These are phyloP conservation scores for Alternaria solani DNA, from an alignment of 2,329 filamentous ascomycete genomes.

Conservation along the genomic window DNA sequence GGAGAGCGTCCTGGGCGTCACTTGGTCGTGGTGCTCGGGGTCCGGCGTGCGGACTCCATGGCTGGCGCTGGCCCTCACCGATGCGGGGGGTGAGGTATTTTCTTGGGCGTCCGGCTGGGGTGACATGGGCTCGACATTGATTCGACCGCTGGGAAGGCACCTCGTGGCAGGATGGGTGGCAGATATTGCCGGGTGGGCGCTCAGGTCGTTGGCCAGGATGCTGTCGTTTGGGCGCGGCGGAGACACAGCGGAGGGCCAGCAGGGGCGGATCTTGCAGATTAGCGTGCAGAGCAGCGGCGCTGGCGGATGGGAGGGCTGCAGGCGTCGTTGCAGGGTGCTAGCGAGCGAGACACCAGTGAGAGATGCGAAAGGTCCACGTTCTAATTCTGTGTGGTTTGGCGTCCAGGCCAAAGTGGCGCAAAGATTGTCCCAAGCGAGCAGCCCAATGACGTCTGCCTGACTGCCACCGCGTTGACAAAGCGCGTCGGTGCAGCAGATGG, in stretches of 20 bases:
- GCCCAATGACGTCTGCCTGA: conserved; percentile 38
- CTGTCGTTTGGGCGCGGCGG: conserved; percentile 31
- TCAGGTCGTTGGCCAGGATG: conserved; percentile 29
- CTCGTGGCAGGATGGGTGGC: conserved; percentile 47
- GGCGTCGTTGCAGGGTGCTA: conserved; percentile 15
- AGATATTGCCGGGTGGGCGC: conserved; percentile 41
- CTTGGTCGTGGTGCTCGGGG: conserved; percentile 20
- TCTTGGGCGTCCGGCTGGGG: conserved; percentile 47
- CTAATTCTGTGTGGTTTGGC: conserved; percentile 35
- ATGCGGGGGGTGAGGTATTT: conserved; percentile 52
- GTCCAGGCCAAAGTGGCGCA: conserved; percentile 30
- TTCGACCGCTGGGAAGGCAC: conserved; percentile 41
- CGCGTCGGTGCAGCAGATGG: conserved; percentile 8
- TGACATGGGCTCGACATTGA: conserved; percentile 57
- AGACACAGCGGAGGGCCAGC: conserved; percentile 31
- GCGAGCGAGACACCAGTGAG: conserved; percentile 26
- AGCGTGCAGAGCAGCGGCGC: conserved; percentile 27
- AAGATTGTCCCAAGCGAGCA: conserved; percentile 33
- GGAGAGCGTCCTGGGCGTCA: conserved; percentile 47
- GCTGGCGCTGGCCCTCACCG: conserved; percentile 50
- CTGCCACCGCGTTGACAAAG: conserved; percentile 11
- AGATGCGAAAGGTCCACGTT: conserved; percentile 40
- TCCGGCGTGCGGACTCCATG: conserved; percentile 31
- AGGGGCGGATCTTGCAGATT: conserved; percentile 22
- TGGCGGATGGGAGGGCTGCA: conserved; percentile 17